These are phyloP conservation scores for Hypoxylon sp. DNA, from an alignment of 2,329 filamentous ascomycete species.

Conservation along the genomic window DNA sequence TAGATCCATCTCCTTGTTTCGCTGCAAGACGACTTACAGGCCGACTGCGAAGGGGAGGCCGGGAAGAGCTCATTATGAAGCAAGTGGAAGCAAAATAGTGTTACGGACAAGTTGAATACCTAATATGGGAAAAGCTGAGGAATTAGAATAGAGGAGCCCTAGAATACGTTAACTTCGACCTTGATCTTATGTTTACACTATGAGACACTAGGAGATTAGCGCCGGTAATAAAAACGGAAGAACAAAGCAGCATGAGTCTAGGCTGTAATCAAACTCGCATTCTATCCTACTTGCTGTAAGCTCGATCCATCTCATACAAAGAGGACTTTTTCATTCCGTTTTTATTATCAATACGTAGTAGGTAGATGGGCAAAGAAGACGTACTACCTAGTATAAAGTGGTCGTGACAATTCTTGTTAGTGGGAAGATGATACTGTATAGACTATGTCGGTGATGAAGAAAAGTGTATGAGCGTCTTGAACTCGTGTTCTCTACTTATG, in stretches of 20 bases:
- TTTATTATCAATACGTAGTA: not conserved
- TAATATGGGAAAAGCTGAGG: not conserved
- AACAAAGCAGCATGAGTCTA: slow-evolving; percentile 31
- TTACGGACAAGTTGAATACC: not conserved
- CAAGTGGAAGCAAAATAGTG: not conserved
- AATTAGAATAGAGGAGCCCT: not conserved
- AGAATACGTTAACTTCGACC: not conserved
- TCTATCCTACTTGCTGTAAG: not conserved
- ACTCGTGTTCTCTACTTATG: not conserved
- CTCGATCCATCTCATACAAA: slow-evolving; percentile 11
- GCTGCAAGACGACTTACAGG: not conserved
- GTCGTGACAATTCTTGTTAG: too few species aligned
- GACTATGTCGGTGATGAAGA: too few species aligned
- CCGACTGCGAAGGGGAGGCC: not conserved
- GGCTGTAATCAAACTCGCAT: slow-evolving; percentile 1
- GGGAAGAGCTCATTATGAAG: not conserved
- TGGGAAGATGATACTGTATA: not conserved
- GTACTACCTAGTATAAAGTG: too few species aligned
- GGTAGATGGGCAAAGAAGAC: not conserved
- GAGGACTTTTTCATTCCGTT: not conserved
- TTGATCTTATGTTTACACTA: not conserved
- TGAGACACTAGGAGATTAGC: not conserved
- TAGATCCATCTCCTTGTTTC: too few species aligned
- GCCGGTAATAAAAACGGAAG: slow-evolving; percentile 4
- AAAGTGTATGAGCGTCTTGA: not conserved